Evolutionary conservation across 2,329 filamentous ascomycete genomes (phyloP).

Genomic region (Phoma sp.): DNA sequence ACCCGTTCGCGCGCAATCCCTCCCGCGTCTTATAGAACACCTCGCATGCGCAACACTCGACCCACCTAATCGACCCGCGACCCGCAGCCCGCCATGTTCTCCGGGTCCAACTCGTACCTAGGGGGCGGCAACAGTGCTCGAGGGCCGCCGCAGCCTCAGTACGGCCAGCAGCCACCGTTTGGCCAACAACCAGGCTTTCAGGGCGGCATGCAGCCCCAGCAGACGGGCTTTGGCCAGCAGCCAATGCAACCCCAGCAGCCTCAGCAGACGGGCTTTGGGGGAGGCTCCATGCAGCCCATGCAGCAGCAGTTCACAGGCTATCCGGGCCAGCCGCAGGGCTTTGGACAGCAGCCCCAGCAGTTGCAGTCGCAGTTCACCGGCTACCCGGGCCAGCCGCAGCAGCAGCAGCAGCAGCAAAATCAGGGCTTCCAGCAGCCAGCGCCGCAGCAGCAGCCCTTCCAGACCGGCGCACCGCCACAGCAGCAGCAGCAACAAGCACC

Average conservation of each 20-base stretch:
- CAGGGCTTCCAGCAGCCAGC: slow-evolving; percentile 58
- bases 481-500: slow-evolving; percentile 63
- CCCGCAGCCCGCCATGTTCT: slow-evolving; percentile 72
- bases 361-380: slow-evolving; percentile 56
- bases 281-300: slow-evolving; percentile 57
- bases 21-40: slow-evolving; percentile 17
- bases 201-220: slow-evolving; percentile 54
- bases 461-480: slow-evolving; percentile 58
- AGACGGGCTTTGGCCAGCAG: slow-evolving; percentile 59
- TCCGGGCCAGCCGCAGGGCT: slow-evolving; percentile 48
- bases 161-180: slow-evolving; percentile 53
- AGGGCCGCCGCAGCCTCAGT: slow-evolving; percentile 61
- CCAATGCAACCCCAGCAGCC: slow-evolving; percentile 70
- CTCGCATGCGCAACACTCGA: slow-evolving; percentile 30
- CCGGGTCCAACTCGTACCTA: slow-evolving; percentile 83
- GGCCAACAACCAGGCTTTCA: slow-evolving; percentile 63
- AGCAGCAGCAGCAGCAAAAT: slow-evolving; percentile 49
- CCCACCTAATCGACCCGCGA: slow-evolving; percentile 27
- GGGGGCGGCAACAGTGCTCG: slow-evolving; percentile 79
- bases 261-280: slow-evolving; percentile 66
- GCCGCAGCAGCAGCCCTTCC: slow-evolving; percentile 54
- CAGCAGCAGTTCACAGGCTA: slow-evolving; percentile 57
- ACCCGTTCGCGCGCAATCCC: slow-evolving; percentile 23
- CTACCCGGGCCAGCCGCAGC: slow-evolving; percentile 54
- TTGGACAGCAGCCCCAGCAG: slow-evolving; percentile 46